These are phyloP conservation scores for Phytophthora lateralis DNA, from an alignment of 352 stramenopile species.

Conservation along the genomic window DNA sequence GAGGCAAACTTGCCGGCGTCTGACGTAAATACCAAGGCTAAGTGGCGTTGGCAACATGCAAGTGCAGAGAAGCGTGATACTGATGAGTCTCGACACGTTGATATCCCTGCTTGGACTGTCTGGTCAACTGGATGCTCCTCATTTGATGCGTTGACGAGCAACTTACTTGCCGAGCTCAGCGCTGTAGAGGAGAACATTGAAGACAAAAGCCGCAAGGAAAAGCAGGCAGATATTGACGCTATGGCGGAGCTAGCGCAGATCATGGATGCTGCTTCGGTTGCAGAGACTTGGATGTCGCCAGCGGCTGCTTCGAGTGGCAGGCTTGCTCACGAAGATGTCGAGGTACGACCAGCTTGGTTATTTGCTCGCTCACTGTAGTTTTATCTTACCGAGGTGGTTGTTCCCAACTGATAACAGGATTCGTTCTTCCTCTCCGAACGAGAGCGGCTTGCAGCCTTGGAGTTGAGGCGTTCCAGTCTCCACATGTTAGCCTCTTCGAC, in stretches of 20 bases:
- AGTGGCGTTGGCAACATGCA: slow-evolving; percentile 37
- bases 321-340: slow-evolving; percentile 16
- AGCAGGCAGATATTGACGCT: slow-evolving; percentile 38
- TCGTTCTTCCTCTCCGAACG: slow-evolving; percentile 37
- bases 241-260: slow-evolving; percentile 53
- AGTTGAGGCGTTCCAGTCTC: slow-evolving; percentile 37
- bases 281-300: slow-evolving; percentile 45
- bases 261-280: slow-evolving; percentile 54
- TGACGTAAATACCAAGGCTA: slow-evolving; percentile 16
- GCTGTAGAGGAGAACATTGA: slow-evolving; percentile 20
- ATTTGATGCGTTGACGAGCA: slow-evolving; percentile 70
- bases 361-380: neutral
- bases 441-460: slow-evolving; percentile 28
- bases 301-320: neutral
- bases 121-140: slow-evolving; percentile 41
- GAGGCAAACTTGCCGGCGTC: slow-evolving; percentile 46
- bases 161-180: slow-evolving; percentile 52
- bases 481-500: slow-evolving; percentile 18
- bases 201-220: slow-evolving; percentile 50
- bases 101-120: slow-evolving; percentile 56
- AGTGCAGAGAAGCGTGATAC: slow-evolving; percentile 8
- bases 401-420: slow-evolving; percentile 20
- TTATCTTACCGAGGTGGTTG: slow-evolving; percentile 6
- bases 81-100: slow-evolving; percentile 5
- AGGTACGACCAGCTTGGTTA: slow-evolving; percentile 24